Evolutionary conservation across 768 basidiomycete genomes (phyloP), one percentile per base, ranked within the genome.

Genomic region (Favolaschia claudopus): DNA sequence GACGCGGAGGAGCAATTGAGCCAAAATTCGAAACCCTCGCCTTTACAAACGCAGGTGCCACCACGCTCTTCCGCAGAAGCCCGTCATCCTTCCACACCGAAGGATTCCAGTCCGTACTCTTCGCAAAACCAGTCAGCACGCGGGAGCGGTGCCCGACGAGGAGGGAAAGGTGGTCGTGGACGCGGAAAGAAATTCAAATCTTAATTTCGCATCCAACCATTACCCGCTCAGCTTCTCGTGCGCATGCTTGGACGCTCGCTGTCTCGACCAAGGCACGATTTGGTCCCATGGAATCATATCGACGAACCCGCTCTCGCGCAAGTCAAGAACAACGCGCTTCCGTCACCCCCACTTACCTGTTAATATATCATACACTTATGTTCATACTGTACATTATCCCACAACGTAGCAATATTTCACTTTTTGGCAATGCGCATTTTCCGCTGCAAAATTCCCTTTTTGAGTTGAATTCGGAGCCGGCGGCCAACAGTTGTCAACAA

Each of bases 101-200:
- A n/a, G n/a, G n/a, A n/a, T n/a, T n/a, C n/a, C n/a, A n/a, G n/a
- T n/a, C n/a, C n/a, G n/a, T n/a, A n/a, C n/a, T n/a, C n/a, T n/a
- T n/a, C n/a, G n/a, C n/a, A n/a, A n/a, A n/a, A n/a, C n/a, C n/a
- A n/a, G n/a, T n/a, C n/a, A 42, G 20, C 44, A 31, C 7, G 34
- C 39, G 71, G 75, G 42, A 72, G 72, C 7, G 77, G 77, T 15
- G n/a, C n/a, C n/a, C n/a, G 81, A 12, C 72, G 77, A 27, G 79
- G 79, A 7, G 70, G 77, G 24, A 77, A 74, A 8, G 69, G 73
- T 34, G 76, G 74, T 45, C 74, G 74, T 44, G 76, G 77, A 20
- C 72, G 71, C 29, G 72, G 73, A 25, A 65, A 69, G 39, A 72
- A 73, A 9, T 55, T 48, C 46, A 66, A 48, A 39, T 46, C 40